Base-by-base conservation (phyloP, 2,329 filamentous ascomycete genomes). In the Sclerotinia glacialis region DNA sequence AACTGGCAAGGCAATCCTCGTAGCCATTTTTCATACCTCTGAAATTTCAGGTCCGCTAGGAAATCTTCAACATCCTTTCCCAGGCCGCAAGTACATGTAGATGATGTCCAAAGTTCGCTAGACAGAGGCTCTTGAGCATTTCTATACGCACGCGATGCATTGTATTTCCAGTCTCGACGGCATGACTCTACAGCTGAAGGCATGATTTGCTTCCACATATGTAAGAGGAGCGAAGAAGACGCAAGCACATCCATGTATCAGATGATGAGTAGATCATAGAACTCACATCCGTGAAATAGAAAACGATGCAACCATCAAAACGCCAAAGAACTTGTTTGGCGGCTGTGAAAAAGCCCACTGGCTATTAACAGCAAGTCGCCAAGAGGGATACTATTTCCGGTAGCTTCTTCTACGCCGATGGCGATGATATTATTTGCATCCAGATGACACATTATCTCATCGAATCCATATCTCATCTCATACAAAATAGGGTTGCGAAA, bases 161-260 rank as follows among this genome's bases (percentile, higher is more conserved):
- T 37, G 18, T 52, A 31, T 40, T 62, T 12, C 46, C 59, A 62
- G 12, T 37, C 23, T 18, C n/a, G 47, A 21, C 31, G 46, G 18
- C 59, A 62, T 53, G 59, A 62, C 37, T 62, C 46, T 12, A 62
- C 31, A 3, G 59, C 59, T 11, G 46, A 31, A 31, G 16, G 34
- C 37, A 62, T 21, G n/a, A 42, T 52, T 42, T 40, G 40, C 23
- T 62, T 62, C 59, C 46, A 62, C 9, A 62, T 42, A 53, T 53
- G 12, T 53, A 34, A 34, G 6, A n/a, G 3, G 18, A 9, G 16
- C 5, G 47, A n/a, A 47, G 14, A 42, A 62, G 5, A 5, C 11
- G 3, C n/a, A 37, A 37, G 21, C 11, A 23, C 12, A 55, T 40
- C 6, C n/a, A 55, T 16, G 1, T 16, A 4, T 55, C 9, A 11